Evolutionary conservation across 805 yeast species (phyloP).

Genomic region (Metschnikowia orientalis): DNA sequence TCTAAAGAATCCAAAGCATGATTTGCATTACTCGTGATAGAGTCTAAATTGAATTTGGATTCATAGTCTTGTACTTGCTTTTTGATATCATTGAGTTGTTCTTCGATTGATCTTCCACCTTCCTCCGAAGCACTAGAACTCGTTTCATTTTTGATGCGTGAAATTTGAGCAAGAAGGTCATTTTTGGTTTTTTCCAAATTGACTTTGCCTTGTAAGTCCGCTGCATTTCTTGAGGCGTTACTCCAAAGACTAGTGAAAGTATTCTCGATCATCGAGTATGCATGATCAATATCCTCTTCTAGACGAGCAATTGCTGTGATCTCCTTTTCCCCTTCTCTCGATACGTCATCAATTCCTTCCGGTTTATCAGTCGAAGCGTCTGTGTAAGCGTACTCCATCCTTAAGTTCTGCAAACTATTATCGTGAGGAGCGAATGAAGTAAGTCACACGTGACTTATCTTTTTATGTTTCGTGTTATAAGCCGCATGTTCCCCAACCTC

Average conservation of each 20-base stretch:
- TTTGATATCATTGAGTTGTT: constrained; percentile 23
- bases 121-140: constrained; percentile 7
- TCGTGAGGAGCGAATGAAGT: too few species aligned
- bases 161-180: constrained; percentile 27
- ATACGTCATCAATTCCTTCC: too few species aligned
- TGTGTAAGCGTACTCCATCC: too few species aligned
- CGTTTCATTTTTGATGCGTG: constrained; percentile 23
- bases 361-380: too few species aligned
- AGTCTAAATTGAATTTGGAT: constrained; percentile 22
- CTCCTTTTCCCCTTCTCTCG: too few species aligned
- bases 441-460: too few species aligned
- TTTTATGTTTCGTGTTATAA: too few species aligned
- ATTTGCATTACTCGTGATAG: constrained; percentile 40
- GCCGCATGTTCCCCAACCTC: too few species aligned
- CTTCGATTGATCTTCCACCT: constrained; percentile 24
- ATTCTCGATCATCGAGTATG: constrained; percentile 50
- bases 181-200: constrained; percentile 27
- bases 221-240: constrained; percentile 30
- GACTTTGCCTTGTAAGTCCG: constrained; percentile 26
- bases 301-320: constrained; percentile 17
- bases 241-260: constrained; percentile 32
- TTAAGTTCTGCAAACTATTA: too few species aligned
- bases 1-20: constrained; percentile 68
- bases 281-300: constrained; percentile 51
- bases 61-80: constrained; percentile 12